Conservation (phyloP, 1,284 basidiomycete genomes). For the Agaricales sp. region DNA sequence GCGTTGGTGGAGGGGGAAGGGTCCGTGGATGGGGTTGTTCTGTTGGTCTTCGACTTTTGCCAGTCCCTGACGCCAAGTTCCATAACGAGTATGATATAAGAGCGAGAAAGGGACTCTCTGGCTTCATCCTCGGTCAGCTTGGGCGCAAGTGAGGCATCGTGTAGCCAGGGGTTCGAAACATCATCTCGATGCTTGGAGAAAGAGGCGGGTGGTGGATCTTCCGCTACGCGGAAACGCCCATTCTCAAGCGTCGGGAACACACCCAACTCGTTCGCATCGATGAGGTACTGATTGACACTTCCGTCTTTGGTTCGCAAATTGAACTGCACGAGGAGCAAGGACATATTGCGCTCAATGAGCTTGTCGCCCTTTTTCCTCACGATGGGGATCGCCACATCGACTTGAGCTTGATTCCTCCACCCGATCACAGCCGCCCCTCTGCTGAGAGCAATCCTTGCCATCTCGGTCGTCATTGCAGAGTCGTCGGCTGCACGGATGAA, state of each 20-base stretch:
- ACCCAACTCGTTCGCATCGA: no score
- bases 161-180: background rate
- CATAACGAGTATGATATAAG: background rate
- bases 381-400: background rate
- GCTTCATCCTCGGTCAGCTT: background rate
- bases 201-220: background rate
- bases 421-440: background rate
- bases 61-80: background rate
- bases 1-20: background rate
- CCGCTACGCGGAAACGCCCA: background rate
- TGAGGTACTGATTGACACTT: background rate
- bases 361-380: background rate
- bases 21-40: background rate
- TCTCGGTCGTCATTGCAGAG: no score
- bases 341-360: background rate
- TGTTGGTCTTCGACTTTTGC: background rate
- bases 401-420: background rate
- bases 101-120: background rate
- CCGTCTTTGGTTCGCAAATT: background rate
- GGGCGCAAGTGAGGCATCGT: background rate
- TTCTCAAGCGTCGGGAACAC: no score
- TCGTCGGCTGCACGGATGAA: background rate
- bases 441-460: background rate
- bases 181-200: background rate
- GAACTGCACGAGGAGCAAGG: background rate